Evolutionary conservation across 768 basidiomycete species (phyloP), one percentile per base, ranked within the genome.

Genomic region (Trametes punicea): DNA sequence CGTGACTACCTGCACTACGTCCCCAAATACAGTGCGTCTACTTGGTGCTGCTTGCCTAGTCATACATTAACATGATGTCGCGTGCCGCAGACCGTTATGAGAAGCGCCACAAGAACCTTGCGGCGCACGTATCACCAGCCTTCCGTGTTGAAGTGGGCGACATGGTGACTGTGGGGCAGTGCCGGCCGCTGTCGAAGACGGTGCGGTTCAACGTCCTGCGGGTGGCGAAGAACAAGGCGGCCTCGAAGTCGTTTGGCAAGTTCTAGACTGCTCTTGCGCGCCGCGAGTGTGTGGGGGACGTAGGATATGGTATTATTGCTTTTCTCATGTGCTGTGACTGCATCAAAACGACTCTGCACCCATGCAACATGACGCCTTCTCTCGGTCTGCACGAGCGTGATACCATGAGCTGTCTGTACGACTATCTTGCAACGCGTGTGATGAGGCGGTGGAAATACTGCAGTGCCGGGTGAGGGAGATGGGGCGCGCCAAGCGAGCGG

Each of bases 191-290:
- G 68, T 98, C 97, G 59, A 99, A 99, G 78, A 98, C 96, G 30
- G 93, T 98, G 68, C 91, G 97, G 47, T 99, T 99, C 88, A 99
- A 99, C 77, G 97, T 99, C 56, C 75, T 98, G 71, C 89, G 95
- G 68, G 96, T 99, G 73, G 73, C 85, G 63, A 93, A 89, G 85
- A 94, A 77, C 85, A 95, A 94, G 84, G 93, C 92, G 10, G 71
- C 92, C 30, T 74, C 84, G 56, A 97, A 96, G 81, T 78, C 89
- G 48, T 98, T 98, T 79, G 83, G 84, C 77, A 98, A 98, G 85
- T 98, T 98, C 80, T 93, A 74, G 75, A 62, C 56, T 54, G 46
- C 20, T 60, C 18, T 46, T 25, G 45, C 47, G 49, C 54, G 54
- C 47, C 18, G 46, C 47, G 61, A 21, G 50, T 48, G 29, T 27